A percentile compares a stretch with the other conserved stretches of the same genome.
phyloP scores from a whole-genome alignment of 176 grass and related monocot species.

The Chrysopogon serrulatus region DNA sequence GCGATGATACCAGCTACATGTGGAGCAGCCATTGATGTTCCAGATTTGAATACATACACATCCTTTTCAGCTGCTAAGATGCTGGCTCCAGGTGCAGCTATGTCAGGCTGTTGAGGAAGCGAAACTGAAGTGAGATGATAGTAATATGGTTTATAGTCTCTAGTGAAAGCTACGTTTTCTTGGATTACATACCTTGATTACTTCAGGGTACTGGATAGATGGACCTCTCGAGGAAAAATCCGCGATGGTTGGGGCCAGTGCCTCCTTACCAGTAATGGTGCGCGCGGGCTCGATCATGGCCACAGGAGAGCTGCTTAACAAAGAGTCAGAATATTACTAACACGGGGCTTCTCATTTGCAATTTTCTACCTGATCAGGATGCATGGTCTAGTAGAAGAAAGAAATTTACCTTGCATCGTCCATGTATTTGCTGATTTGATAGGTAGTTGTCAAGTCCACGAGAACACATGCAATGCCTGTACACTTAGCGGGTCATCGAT shows the following conservation, averaged over 20 bases:
- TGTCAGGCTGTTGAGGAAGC: neutral
- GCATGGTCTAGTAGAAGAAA: neutral
- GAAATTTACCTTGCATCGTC: neutral
- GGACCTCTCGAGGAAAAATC: conserved; percentile 31
- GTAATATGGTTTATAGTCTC: neutral
- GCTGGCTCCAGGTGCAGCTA: conserved; percentile 20
- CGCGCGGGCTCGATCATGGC: neutral
- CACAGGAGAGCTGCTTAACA: neutral
- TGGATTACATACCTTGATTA: neutral
- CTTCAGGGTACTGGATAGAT: neutral
- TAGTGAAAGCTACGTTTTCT: neutral
- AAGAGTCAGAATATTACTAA: too few relatives aligned
- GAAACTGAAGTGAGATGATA: neutral
- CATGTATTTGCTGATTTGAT: neutral
- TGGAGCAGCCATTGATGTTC: conserved; percentile 28
- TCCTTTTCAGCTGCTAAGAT: conserved; percentile 2
- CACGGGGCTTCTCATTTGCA: too few relatives aligned
- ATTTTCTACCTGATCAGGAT: neutral
- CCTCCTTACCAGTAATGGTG: neutral
- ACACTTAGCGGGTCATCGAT: neutral
- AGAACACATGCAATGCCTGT: conserved; percentile 14
- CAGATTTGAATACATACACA: neutral
- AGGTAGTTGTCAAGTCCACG: neutral
- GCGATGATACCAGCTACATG: conserved; percentile 4
- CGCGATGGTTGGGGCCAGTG: conserved; percentile 2